A percentile compares a stretch with the other conserved stretches of the same genome.
These are phyloP conservation scores for Phytophthora cajani DNA, from an alignment of 352 stramenopile genomes.

Conservation along the genomic window DNA sequence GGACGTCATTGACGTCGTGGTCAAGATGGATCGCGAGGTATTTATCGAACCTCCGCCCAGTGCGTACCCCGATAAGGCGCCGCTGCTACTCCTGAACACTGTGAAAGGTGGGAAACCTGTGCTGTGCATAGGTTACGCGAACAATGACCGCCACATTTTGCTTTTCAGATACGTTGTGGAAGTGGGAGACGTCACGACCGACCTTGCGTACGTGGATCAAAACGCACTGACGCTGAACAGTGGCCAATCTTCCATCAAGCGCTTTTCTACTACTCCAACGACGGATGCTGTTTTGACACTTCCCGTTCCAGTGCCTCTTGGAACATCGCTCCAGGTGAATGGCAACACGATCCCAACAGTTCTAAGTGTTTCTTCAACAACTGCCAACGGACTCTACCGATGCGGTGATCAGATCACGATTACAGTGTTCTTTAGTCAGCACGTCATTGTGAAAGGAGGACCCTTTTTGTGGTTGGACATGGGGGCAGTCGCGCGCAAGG, in stretches of 20 bases:
- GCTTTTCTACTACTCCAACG: slow-evolving; percentile 81
- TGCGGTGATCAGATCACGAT: slow-evolving; percentile 72
- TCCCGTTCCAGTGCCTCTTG: slow-evolving; percentile 55
- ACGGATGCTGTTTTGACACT: slow-evolving; percentile 74
- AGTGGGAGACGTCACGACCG: slow-evolving; percentile 50
- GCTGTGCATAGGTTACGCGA: slow-evolving; percentile 66
- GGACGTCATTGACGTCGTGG: slow-evolving; percentile 80
- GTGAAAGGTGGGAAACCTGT: slow-evolving; percentile 49
- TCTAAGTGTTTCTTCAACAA: slow-evolving; percentile 58
- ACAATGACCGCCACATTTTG: slow-evolving; percentile 59
- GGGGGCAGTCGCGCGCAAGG: slow-evolving; percentile 51
- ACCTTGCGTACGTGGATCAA: slow-evolving; percentile 66
- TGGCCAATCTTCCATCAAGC: slow-evolving; percentile 75
- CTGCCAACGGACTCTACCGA: slow-evolving; percentile 58
- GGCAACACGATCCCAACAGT: slow-evolving; percentile 61
- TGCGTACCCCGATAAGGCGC: slow-evolving; percentile 77
- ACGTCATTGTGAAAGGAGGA: slow-evolving; percentile 66
- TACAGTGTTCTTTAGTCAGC: slow-evolving; percentile 68
- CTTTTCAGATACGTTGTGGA: slow-evolving; percentile 80
- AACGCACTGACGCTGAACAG: slow-evolving; percentile 80
- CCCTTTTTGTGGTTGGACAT: slow-evolving; percentile 81
- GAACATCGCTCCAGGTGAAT: slow-evolving; percentile 61
- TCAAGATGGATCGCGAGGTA: slow-evolving; percentile 77
- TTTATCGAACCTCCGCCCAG: slow-evolving; percentile 80
- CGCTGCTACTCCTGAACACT: slow-evolving; percentile 71